phyloP scores from a whole-genome alignment of 495 filamentous ascomycete genomes.

The Tirmania nivea region DNA sequence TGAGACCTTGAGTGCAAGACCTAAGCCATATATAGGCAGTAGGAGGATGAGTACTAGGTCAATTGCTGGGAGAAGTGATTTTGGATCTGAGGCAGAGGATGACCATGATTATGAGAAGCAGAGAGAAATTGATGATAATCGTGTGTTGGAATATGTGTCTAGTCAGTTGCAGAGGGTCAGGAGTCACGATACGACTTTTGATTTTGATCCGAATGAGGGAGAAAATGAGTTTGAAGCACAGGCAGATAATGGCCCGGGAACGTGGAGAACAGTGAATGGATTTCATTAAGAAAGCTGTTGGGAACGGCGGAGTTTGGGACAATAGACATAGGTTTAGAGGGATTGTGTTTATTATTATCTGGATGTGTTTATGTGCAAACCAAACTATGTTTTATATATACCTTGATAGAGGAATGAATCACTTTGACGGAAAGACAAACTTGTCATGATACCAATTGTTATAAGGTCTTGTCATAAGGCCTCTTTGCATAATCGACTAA shows the following conservation, averaged over 20 bases:
- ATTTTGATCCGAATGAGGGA: slow-evolving; percentile 17
- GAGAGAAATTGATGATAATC: slow-evolving; percentile 35
- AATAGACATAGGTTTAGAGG: too few relatives aligned
- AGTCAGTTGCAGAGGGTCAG: slow-evolving; percentile 44
- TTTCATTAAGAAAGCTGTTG: too few relatives aligned
- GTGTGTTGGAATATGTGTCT: slow-evolving; percentile 48
- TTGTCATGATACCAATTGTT: too few relatives aligned
- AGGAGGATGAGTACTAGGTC: slow-evolving; percentile 67
- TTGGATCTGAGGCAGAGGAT: slow-evolving; percentile 30
- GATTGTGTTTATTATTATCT: too few relatives aligned
- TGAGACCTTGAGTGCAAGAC: slow-evolving; percentile 48
- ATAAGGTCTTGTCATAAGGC: too few relatives aligned
- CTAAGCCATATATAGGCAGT: slow-evolving; percentile 32
- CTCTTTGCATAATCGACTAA: too few relatives aligned
- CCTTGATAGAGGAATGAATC: too few relatives aligned
- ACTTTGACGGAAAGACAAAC: too few relatives aligned
- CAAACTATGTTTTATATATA: too few relatives aligned
- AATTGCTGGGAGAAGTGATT: slow-evolving; percentile 75
- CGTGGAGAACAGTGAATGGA: too few relatives aligned
- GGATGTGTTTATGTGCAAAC: too few relatives aligned
- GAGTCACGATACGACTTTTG: slow-evolving; percentile 26
- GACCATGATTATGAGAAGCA: slow-evolving; percentile 20
- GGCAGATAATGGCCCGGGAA: slow-evolving; percentile 16
- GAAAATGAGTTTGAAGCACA: slow-evolving; percentile 41
- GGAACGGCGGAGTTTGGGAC: too few relatives aligned